A percentile compares a stretch with the other conserved stretches of the same genome.
These are phyloP conservation scores for Helichrysum umbraculigerum DNA, from an alignment of 129 eudicot genomes.

Conservation along the genomic window DNA sequence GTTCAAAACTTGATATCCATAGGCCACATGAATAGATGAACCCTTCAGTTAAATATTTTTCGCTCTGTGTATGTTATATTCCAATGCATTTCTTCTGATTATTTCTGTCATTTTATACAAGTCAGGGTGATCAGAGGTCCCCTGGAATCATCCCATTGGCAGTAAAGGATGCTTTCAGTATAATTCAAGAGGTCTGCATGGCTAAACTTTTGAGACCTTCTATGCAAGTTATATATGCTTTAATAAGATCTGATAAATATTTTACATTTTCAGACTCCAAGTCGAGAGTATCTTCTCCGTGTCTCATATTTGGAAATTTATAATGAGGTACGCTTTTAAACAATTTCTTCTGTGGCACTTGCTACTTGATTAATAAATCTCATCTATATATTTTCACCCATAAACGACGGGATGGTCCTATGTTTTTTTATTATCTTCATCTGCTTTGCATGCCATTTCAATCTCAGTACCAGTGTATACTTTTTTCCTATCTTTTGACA, in stretches of 20 bases:
- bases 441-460: constrained; percentile 12
- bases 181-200: constrained; percentile 82
- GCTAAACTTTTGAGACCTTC: constrained; percentile 18
- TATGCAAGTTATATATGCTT: constrained; percentile 21
- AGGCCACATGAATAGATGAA: constrained; percentile 11
- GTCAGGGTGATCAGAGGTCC: constrained; percentile 97
- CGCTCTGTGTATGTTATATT: constrained; percentile 15
- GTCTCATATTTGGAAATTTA: constrained; percentile 97
- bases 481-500: neutral
- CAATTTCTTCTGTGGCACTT: constrained; percentile 17
- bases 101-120: constrained; percentile 22
- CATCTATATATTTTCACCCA: neutral
- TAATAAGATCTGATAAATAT: constrained; percentile 16
- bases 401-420: neutral
- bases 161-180: constrained; percentile 96
- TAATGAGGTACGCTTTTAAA: constrained; percentile 66
- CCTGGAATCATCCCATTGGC: constrained; percentile 98
- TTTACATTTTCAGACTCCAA: constrained; percentile 70
- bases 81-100: constrained; percentile 24
- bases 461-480: neutral
- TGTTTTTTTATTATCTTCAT: constrained; percentile 13
- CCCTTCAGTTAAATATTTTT: constrained; percentile 17
- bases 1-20: constrained; percentile 5
- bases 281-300: constrained; percentile 95
- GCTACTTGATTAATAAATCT: constrained; percentile 1